Evolutionary conservation across 148 eudicot species (phyloP).

Genomic region (Persicaria tinctoria): DNA sequence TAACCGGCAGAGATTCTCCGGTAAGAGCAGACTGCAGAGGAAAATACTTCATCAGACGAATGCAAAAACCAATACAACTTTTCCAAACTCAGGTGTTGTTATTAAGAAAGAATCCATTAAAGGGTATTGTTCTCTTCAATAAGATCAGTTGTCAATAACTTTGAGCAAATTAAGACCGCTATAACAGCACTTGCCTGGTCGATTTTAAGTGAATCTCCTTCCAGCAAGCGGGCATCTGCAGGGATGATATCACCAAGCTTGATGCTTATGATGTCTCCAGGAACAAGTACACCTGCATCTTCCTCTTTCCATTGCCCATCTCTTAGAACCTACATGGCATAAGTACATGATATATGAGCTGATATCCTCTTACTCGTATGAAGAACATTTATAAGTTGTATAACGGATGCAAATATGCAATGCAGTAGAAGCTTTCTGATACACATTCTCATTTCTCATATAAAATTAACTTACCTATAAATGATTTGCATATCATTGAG

Average conservation of each 20-base stretch:
- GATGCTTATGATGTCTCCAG: slow-evolving; percentile 69
- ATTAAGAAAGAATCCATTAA: neutral
- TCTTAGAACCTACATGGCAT: slow-evolving; percentile 49
- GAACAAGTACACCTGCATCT: slow-evolving; percentile 65
- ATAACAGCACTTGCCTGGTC: slow-evolving; percentile 44
- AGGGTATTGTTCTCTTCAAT: neutral
- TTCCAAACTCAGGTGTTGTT: neutral
- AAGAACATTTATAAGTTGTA: neutral
- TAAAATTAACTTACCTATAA: no score
- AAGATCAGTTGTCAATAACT: neutral
- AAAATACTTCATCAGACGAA: slow-evolving; percentile 6
- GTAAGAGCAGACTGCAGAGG: slow-evolving; percentile 62
- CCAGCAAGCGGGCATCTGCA: slow-evolving; percentile 75
- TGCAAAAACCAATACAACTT: neutral
- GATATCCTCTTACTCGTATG: neutral
- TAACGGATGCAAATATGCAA: neutral
- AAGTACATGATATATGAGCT: neutral
- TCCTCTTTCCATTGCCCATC: slow-evolving; percentile 64
- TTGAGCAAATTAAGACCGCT: neutral
- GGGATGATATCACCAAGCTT: slow-evolving; percentile 75
- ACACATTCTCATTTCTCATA: no score
- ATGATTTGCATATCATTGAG: neutral
- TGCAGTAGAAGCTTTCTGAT: neutral
- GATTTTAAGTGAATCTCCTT: slow-evolving; percentile 61
- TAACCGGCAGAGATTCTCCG: slow-evolving; percentile 63